Conservation (phyloP, 495 filamentous ascomycete genomes). For the Talaromyces proteolyticus region DNA sequence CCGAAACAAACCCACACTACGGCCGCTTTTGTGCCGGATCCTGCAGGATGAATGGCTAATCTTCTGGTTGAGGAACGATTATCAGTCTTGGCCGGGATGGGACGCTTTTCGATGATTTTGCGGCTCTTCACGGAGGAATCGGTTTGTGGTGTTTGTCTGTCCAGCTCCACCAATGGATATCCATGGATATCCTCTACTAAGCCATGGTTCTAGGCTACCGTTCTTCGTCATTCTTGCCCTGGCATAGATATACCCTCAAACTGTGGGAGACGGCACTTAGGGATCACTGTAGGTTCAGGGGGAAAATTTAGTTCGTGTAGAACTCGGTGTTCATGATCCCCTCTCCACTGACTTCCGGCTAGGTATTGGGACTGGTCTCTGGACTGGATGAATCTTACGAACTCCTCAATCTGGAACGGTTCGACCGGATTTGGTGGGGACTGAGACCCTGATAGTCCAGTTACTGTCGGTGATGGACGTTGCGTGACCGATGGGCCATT, state of each 20-base stretch:
- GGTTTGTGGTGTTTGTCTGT: conserved; percentile 9
- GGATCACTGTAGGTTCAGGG: conserved; percentile 37
- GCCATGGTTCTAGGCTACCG: conserved; percentile 6
- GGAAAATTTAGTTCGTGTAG: conserved; percentile 35
- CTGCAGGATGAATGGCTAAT: too few relatives aligned
- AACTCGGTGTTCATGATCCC: too few relatives aligned
- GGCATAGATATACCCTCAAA: conserved; percentile 42
- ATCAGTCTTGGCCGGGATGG: too few relatives aligned
- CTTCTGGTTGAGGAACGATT: too few relatives aligned
- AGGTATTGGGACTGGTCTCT: conserved; percentile 20
- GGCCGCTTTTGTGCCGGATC: too few relatives aligned
- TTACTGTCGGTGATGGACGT: conserved; percentile 9
- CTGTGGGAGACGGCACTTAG: conserved; percentile 36
- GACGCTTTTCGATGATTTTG: conserved; percentile 16
- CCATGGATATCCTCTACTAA: not conserved
- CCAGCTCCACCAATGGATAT: not conserved
- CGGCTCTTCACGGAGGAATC: conserved; percentile 9
- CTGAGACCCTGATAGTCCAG: conserved; percentile 7
- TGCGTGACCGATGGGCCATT: conserved; percentile 29
- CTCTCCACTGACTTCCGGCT: conserved; percentile 3
- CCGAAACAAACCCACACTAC: too few relatives aligned
- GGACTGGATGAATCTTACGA: conserved; percentile 16
- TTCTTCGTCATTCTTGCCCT: conserved; percentile 35
- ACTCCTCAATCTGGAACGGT: conserved; percentile 20
- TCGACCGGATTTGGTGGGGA: conserved; percentile 24